A percentile compares a stretch with the other conserved stretches of the same genome.
phyloP scores from a whole-genome alignment of 164 flowering plant species.

The Nymphaea thermarum region DNA sequence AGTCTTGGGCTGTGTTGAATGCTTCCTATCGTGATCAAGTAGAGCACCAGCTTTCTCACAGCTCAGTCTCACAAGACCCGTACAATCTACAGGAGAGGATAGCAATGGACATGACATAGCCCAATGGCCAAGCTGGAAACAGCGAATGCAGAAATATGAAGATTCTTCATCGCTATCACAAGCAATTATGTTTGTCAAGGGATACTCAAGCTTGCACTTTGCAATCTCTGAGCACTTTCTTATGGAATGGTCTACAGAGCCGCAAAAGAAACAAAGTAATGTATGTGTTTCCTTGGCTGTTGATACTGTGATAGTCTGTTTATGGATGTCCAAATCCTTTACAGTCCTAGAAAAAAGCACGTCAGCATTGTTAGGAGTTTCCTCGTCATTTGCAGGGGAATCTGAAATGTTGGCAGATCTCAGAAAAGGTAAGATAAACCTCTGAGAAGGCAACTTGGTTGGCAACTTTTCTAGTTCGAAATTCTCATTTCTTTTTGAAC shows the following conservation, averaged over 20 bases:
- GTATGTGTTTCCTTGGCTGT: constrained; percentile 7
- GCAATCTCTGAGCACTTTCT: constrained; percentile 37
- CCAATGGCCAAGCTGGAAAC: constrained; percentile 69
- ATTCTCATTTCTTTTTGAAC: background rate
- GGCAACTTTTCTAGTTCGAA: background rate
- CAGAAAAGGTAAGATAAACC: background rate
- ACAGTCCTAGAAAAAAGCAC: constrained; percentile 64
- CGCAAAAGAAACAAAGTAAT: constrained; percentile 57
- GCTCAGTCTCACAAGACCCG: constrained; percentile 3
- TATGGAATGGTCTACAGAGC: constrained; percentile 47
- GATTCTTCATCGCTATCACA: constrained; percentile 21
- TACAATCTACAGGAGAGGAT: constrained; percentile 11
- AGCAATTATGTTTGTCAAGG: constrained; percentile 23
- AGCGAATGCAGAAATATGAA: constrained; percentile 47
- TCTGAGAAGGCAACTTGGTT: background rate
- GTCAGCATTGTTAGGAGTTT: constrained; percentile 15
- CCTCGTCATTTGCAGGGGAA: background rate
- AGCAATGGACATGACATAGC: constrained; percentile 51
- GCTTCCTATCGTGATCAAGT: constrained; percentile 3
- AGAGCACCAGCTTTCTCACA: constrained; percentile 2
- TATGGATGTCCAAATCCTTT: constrained; percentile 59
- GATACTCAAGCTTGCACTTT: constrained; percentile 39
- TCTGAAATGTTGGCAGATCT: background rate
- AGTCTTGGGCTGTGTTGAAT: background rate
- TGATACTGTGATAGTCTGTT: constrained; percentile 21